A percentile compares a stretch with the other conserved stretches of the same genome.
Conservation (phyloP, 2,329 filamentous ascomycete genomes). For the Grosmannia clavigera region DNA sequence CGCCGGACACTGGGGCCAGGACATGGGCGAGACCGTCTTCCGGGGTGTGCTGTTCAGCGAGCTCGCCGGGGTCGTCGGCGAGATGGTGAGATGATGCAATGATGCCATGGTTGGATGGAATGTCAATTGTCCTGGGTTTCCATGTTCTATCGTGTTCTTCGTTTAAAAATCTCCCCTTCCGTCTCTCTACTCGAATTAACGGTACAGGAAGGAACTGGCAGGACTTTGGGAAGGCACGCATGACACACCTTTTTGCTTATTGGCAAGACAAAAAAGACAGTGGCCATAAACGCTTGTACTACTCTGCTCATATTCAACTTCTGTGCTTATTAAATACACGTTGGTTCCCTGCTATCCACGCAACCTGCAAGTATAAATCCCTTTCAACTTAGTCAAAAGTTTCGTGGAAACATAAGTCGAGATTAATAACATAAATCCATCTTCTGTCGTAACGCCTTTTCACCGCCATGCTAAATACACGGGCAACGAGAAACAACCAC, state of each 20-base stretch:
- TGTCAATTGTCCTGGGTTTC: background rate
- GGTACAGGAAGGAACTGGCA: background rate
- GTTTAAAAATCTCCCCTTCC: background rate
- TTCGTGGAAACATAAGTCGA: background rate
- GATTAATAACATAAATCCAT: background rate
- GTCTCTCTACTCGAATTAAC: background rate
- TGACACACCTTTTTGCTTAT: background rate
- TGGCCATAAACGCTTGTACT: background rate
- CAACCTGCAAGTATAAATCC: background rate
- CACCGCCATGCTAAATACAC: slow-evolving; percentile 2
- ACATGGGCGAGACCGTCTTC: slow-evolving; percentile 65
- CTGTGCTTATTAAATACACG: background rate
- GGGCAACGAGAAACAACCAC: background rate
- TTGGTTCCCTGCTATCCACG: background rate
- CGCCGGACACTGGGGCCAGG: slow-evolving; percentile 67
- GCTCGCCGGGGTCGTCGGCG: slow-evolving; percentile 50
- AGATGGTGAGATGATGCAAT: slow-evolving; percentile 27
- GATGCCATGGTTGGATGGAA: slow-evolving; percentile 18
- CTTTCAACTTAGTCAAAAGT: background rate
- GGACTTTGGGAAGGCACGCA: background rate
- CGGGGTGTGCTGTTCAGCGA: slow-evolving; percentile 68
- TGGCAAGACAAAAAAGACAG: too few species aligned
- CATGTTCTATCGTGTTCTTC: background rate
- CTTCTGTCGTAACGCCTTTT: slow-evolving; percentile 1
- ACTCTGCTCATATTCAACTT: background rate